Percentiles rank a stretch among this genome's conserved stretches.
Conservation (phyloP, 2,329 filamentous ascomycete genomes). For the Penicillium sp. region DNA sequence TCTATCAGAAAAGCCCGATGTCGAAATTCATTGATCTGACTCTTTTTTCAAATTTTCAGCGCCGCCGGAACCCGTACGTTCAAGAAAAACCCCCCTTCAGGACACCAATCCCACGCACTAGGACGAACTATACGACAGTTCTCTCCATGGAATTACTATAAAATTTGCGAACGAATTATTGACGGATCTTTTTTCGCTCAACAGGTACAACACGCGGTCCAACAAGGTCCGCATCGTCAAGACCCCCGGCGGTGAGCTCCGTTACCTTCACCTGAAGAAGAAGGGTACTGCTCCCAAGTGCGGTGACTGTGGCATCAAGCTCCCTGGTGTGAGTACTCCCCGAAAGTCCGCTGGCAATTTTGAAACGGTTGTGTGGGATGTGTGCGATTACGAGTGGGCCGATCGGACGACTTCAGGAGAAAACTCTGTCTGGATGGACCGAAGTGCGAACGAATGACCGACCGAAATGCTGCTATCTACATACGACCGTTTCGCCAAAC, state of each 20-base stretch:
- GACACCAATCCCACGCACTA: constrained; percentile 18
- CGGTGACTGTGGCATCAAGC: constrained; percentile 97
- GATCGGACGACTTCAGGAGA: constrained; percentile 11
- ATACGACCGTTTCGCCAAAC: constrained; percentile 8
- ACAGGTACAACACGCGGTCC: constrained; percentile 94
- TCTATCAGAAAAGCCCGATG: constrained; percentile 3
- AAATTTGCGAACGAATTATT: constrained; percentile 26
- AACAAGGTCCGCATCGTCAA: constrained; percentile 95
- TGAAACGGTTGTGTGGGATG: constrained; percentile 14
- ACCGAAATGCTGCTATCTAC: constrained; percentile 8
- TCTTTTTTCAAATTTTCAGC: constrained; percentile 44
- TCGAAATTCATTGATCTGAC: constrained; percentile 27
- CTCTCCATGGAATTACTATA: constrained; percentile 3
- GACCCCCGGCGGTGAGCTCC: constrained; percentile 93
- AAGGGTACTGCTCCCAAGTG: constrained; percentile 97
- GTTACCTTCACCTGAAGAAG: constrained; percentile 99
- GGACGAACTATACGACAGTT: constrained; percentile 22
- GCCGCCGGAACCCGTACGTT: constrained; percentile 76
- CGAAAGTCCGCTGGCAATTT: constrained; percentile 11
- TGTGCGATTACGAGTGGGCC: constrained; percentile 18
- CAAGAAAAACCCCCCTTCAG: constrained; percentile 12
- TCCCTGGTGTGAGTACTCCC: constrained; percentile 81
- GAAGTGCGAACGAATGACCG: constrained; percentile 15
- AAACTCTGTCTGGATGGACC: constrained; percentile 12
- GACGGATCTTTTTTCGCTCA: constrained; percentile 30